phyloP scores from a whole-genome alignment of 1,284 basidiomycete species.

The Rhizoctonia solani region DNA sequence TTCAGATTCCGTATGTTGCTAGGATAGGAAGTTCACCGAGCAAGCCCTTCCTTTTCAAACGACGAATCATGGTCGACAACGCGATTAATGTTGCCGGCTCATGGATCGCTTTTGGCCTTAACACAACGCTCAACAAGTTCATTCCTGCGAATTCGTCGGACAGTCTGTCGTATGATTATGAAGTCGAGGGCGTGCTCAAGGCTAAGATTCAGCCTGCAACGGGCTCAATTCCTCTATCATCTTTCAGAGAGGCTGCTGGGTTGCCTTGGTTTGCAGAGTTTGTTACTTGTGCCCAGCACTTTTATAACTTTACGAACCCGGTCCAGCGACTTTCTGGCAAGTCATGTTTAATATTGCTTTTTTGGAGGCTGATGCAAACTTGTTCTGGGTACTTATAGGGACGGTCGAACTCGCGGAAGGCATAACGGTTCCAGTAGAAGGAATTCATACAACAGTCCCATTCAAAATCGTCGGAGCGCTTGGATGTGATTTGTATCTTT shows the following conservation, averaged over 20 bases:
- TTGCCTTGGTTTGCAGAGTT: background rate
- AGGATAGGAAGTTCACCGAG: background rate
- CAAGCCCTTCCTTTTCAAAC: slow-evolving; percentile 4
- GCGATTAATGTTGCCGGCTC: background rate
- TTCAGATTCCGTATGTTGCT: slow-evolving; percentile 6
- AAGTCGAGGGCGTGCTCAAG: background rate
- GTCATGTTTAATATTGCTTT: background rate
- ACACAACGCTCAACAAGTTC: slow-evolving; percentile 7
- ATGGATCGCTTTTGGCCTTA: background rate
- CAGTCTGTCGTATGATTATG: background rate
- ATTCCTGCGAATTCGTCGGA: background rate
- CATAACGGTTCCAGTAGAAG: slow-evolving; percentile 1
- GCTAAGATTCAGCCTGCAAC: background rate
- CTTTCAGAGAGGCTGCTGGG: background rate
- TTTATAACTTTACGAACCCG: background rate
- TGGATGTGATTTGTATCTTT: background rate
- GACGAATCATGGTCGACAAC: slow-evolving; percentile 5
- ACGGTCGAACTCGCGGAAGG: background rate
- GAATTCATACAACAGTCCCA: background rate
- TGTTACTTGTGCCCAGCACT: background rate
- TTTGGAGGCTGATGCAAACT: too few species aligned
- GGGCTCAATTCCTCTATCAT: too few species aligned
- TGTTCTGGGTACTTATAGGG: too few species aligned
- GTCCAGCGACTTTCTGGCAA: background rate
- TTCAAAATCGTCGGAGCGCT: slow-evolving; percentile 10